Conservation (phyloP, 2,329 filamentous ascomycete species). For the Ramularia collo-cygni region DNA sequence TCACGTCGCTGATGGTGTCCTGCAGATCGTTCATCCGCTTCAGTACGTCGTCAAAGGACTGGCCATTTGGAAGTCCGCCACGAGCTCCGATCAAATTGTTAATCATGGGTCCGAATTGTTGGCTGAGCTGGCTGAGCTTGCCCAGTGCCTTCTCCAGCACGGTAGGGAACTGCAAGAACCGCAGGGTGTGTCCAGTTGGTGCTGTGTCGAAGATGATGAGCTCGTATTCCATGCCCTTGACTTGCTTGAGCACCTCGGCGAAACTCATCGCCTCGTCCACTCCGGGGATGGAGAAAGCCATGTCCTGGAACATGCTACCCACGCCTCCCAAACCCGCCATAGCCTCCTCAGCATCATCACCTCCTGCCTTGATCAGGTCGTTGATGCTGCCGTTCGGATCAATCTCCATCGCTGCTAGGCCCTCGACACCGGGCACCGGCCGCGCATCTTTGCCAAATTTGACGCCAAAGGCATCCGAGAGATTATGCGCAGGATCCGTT, state of each 20-base stretch:
- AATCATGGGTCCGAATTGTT: slow-evolving; percentile 91
- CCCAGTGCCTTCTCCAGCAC: slow-evolving; percentile 98
- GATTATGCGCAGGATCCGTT: slow-evolving; percentile 95
- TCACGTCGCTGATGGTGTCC: slow-evolving; percentile 90
- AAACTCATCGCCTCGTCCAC: slow-evolving; percentile 99
- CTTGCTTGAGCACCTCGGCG: slow-evolving; percentile 97
- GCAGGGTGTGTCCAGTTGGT: slow-evolving; percentile 93
- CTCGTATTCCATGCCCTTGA: slow-evolving; percentile 97
- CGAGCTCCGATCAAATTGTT: slow-evolving; percentile 81
- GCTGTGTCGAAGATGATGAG: slow-evolving; percentile 99
- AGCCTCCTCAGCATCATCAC: slow-evolving; percentile 63
- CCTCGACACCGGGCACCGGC: slow-evolving; percentile 83
- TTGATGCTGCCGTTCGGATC: slow-evolving; percentile 97
- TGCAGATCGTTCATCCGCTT: slow-evolving; percentile 90
- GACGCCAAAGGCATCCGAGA: slow-evolving; percentile 95
- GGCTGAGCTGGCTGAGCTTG: slow-evolving; percentile 88
- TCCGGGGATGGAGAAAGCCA: slow-evolving; percentile 94
- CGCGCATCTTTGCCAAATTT: slow-evolving; percentile 99
- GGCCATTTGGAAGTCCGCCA: slow-evolving; percentile 79
- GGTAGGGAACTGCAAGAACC: slow-evolving; percentile 96
- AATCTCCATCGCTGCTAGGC: slow-evolving; percentile 97
- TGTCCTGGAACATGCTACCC: slow-evolving; percentile 96
- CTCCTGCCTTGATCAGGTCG: slow-evolving; percentile 75
- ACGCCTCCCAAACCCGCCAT: slow-evolving; percentile 63
- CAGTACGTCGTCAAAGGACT: slow-evolving; percentile 85